A percentile compares a stretch with the other conserved stretches of the same genome.
Conservation (phyloP, 805 yeast genomes). For the Teunomyces kruisii region DNA sequence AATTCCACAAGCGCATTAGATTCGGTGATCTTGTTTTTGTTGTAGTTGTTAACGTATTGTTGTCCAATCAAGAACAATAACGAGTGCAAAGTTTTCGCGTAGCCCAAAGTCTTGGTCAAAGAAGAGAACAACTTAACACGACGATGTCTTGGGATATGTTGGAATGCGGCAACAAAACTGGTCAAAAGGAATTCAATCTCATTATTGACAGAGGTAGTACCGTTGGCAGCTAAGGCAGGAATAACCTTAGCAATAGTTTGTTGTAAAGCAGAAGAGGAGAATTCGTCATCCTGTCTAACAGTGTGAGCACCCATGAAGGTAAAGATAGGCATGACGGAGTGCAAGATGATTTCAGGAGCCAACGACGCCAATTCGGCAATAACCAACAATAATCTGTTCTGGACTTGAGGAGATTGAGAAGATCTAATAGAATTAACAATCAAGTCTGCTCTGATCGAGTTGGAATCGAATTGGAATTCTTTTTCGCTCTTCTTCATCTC, state of each 20-base stretch:
- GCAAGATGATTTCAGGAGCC: constrained; percentile 88
- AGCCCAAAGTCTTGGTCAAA: constrained; percentile 72
- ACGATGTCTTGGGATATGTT: constrained; percentile 95
- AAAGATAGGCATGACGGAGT: constrained; percentile 98
- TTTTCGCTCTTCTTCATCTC: constrained; percentile 41
- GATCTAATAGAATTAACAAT: constrained; percentile 88
- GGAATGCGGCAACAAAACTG: constrained; percentile 91
- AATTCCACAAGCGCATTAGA: constrained; percentile 71
- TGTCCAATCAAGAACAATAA: constrained; percentile 78
- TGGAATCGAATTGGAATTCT: constrained; percentile 50
- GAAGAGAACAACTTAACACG: constrained; percentile 82
- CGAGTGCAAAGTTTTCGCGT: constrained; percentile 63
- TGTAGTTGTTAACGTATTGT: constrained; percentile 54
- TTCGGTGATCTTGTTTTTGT: constrained; percentile 62
- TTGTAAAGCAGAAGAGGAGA: constrained; percentile 87
- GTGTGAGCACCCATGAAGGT: constrained; percentile 99
- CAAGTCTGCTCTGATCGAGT: constrained; percentile 80
- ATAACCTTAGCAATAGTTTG: constrained; percentile 87
- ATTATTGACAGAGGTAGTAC: constrained; percentile 44
- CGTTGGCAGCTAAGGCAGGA: constrained; percentile 67
- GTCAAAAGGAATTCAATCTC: constrained; percentile 83
- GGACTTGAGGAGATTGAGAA: constrained; percentile 91
- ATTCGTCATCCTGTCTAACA: constrained; percentile 94
- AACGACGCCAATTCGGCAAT: constrained; percentile 84
- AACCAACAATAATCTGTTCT: constrained; percentile 80